Percentiles rank a stretch among this genome's conserved stretches.
phyloP scores from a whole-genome alignment of 805 yeast species.

The Cyberlindnera amylophila region DNA sequence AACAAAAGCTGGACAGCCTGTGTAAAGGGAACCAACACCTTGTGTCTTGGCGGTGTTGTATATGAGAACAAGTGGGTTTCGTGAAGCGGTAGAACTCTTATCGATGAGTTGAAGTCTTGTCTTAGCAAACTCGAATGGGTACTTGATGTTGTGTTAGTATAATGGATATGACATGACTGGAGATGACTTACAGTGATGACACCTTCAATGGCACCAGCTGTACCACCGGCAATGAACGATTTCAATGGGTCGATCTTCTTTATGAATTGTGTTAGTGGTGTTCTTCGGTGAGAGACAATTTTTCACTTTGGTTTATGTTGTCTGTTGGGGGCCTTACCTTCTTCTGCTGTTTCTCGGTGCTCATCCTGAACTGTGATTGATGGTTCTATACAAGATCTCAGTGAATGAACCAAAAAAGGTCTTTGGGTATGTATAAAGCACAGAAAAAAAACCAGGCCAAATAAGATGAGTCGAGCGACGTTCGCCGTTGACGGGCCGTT shows the following conservation, averaged over 20 bases:
- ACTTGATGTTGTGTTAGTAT: slow-evolving; percentile 28
- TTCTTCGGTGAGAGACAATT: too few relatives aligned
- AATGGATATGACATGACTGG: too few relatives aligned
- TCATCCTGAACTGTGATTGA: slow-evolving; percentile 2
- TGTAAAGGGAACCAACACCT: slow-evolving; percentile 76
- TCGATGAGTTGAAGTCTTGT: slow-evolving; percentile 83
- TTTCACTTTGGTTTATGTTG: too few relatives aligned
- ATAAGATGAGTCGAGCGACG: not conserved
- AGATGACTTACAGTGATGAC: slow-evolving; percentile 50
- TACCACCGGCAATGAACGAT: slow-evolving; percentile 92
- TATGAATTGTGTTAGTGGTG: too few relatives aligned
- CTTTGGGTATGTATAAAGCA: too few relatives aligned
- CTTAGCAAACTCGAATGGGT: slow-evolving; percentile 96
- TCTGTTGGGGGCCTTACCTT: slow-evolving; percentile 10
- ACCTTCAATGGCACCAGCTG: slow-evolving; percentile 96
- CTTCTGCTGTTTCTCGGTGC: slow-evolving; percentile 6
- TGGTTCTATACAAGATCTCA: too few relatives aligned
- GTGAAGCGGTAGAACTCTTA: slow-evolving; percentile 57
- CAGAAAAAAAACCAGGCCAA: too few relatives aligned
- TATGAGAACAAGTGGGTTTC: slow-evolving; percentile 82
- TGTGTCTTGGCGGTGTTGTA: slow-evolving; percentile 70
- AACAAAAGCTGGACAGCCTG: slow-evolving; percentile 95
- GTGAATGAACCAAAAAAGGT: too few relatives aligned
- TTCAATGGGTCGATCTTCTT: slow-evolving; percentile 58
- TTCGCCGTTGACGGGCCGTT: not conserved